Percentiles rank a stretch among this genome's conserved stretches.
Conservation (phyloP, 1,139 yeast species). For the Kluyveromyces marxianus region DNA sequence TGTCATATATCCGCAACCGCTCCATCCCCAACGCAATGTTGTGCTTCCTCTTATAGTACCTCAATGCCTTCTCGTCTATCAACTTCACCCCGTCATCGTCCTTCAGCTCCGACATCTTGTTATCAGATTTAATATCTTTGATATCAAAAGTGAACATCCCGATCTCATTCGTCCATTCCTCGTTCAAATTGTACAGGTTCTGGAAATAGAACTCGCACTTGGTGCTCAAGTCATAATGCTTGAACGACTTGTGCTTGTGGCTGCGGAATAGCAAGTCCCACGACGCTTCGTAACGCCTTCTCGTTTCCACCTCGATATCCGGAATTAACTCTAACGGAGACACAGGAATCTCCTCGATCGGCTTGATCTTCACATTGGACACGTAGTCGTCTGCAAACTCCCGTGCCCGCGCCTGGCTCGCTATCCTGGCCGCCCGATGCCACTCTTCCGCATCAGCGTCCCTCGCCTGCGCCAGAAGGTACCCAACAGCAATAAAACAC, state of each 20-base stretch:
- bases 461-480: too few relatives aligned
- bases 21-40: constrained; percentile 12
- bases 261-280: constrained; percentile 8
- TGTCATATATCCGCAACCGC: constrained; percentile 14
- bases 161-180: constrained; percentile 14
- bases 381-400: too few relatives aligned
- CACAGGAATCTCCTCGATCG: constrained; percentile 6
- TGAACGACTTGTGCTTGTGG: constrained; percentile 8
- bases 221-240: constrained; percentile 7
- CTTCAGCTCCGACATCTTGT: background rate
- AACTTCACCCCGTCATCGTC: constrained; percentile 7
- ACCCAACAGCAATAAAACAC: too few relatives aligned
- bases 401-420: too few relatives aligned
- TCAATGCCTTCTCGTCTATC: constrained; percentile 8
- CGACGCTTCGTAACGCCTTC: constrained; percentile 4
- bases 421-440: too few relatives aligned
- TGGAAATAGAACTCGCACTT: constrained; percentile 15
- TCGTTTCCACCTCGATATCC: constrained; percentile 7
- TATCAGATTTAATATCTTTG: constrained; percentile 7
- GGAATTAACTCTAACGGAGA: constrained; percentile 17
- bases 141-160: constrained; percentile 9
- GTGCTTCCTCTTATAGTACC: constrained; percentile 6
- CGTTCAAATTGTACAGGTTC: constrained; percentile 12
- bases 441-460: too few relatives aligned
- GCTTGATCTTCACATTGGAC: constrained; percentile 3